phyloP scores from a whole-genome alignment of 306 rosid genomes.

The Neltuma alba region DNA sequence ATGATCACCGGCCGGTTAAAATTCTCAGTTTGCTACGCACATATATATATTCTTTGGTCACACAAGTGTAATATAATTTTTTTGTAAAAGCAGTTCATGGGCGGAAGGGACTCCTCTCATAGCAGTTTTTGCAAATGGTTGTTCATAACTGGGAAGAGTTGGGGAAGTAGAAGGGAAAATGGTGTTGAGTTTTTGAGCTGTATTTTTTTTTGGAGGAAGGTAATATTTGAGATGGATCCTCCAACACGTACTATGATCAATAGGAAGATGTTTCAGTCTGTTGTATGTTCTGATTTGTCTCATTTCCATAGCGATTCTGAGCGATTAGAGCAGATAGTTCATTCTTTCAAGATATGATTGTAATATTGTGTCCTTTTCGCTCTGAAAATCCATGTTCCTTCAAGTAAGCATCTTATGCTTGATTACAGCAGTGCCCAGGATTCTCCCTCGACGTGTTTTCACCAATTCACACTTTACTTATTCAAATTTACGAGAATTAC shows the following conservation, averaged over 20 bases:
- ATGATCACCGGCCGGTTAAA: conserved; percentile 18
- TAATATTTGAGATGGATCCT: conserved; percentile 46
- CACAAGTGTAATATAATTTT: conserved; percentile 36
- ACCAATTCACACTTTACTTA: background rate
- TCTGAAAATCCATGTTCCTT: background rate
- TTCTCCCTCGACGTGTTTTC: background rate
- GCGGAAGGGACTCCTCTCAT: conserved; percentile 32
- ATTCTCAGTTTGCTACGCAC: conserved; percentile 36
- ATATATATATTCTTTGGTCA: conserved; percentile 54
- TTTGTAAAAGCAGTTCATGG: conserved; percentile 20
- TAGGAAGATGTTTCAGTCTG: conserved; percentile 52
- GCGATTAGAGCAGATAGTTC: conserved; percentile 43
- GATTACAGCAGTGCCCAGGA: background rate
- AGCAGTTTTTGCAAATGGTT: conserved; percentile 39
- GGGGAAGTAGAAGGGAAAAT: conserved; percentile 38
- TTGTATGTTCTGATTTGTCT: conserved; percentile 49
- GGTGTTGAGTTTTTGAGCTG: conserved; percentile 36
- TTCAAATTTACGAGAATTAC: background rate
- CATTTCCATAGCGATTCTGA: conserved; percentile 32
- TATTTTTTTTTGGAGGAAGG: conserved; percentile 47
- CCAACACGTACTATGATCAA: conserved; percentile 39
- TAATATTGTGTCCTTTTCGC: background rate
- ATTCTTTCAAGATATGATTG: conserved; percentile 48
- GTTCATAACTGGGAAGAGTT: conserved; percentile 47
- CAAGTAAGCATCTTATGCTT: background rate